Evolutionary conservation across 2,329 filamentous ascomycete genomes (phyloP), one percentile per base, ranked within the genome.

Genomic region (Neurospora sp.): DNA sequence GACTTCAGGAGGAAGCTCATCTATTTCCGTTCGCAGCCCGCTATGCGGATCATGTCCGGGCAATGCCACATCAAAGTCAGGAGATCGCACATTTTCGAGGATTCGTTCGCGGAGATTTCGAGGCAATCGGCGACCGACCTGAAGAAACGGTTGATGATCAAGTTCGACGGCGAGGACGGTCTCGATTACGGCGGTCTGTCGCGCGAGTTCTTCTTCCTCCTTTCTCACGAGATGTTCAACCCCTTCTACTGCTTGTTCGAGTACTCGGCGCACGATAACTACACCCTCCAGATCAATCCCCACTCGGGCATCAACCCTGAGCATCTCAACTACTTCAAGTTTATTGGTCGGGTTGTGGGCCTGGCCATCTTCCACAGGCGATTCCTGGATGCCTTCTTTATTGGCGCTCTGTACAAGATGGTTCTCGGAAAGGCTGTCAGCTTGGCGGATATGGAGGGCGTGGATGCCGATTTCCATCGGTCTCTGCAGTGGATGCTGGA

Each of bases 221-320:
- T 99, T 69, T 98, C 95, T 17, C 96, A 99, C 82, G 96, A 99
- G 84, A 99, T 99, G 96, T 99, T 99, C 84, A 99, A 99, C 81
- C 96, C 96, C 39, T 99, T 99, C 83, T 99, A 99, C 84, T 99
- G 96, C 80, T 86, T 99, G 69, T 99, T 99, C 84, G 96, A 99
- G 83, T 99, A 99, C 82, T 98, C 96, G 36, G 96, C 96, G 46
- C 96, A 99, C 84, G 96, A 99, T 88, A 99, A 99, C 83, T 99
- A 99, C 83, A 99, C 96, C 38, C 91, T 99, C 69, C 96, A 99
- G 82, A 99, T 99, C 84, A 99, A 99, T 83, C 96, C 96, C 66
- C 96, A 99, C 81, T 99, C 96, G 23, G 96, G 96, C 74, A 98
- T 99, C 82, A 99, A 99, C 81, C 96, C 96, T 0, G 96, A 99